A percentile compares a stretch with the other conserved stretches of the same genome.
Evolutionary conservation across 1,139 yeast genomes (phyloP).

Genomic region (Geotrichum citri-aurantii): DNA sequence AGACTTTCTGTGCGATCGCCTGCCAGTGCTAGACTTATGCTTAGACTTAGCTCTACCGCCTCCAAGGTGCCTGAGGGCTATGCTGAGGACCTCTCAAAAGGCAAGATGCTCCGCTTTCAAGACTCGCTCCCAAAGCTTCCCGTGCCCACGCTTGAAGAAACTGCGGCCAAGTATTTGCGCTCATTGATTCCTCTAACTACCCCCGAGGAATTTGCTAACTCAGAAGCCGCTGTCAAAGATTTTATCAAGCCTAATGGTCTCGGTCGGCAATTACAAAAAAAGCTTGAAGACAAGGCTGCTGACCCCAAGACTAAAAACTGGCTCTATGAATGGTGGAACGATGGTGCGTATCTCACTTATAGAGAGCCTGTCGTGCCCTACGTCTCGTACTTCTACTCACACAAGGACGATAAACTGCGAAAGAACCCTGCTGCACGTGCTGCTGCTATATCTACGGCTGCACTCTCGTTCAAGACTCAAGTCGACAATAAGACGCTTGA

Average conservation of each 20-base stretch:
- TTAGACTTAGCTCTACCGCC: slow-evolving; percentile 33
- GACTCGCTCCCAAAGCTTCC: slow-evolving; percentile 76
- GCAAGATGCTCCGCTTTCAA: slow-evolving; percentile 70
- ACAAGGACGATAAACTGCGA: slow-evolving; percentile 54
- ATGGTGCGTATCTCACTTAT: slow-evolving; percentile 84
- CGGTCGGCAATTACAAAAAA: slow-evolving; percentile 63
- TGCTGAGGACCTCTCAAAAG: slow-evolving; percentile 44
- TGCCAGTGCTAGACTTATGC: slow-evolving; percentile 7
- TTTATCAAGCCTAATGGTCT: slow-evolving; percentile 57
- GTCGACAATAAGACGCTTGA: slow-evolving; percentile 40
- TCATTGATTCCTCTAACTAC: slow-evolving; percentile 65
- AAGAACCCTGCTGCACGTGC: slow-evolving; percentile 74
- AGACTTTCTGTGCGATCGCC: slow-evolving; percentile 12
- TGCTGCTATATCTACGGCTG: slow-evolving; percentile 47
- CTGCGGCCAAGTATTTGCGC: slow-evolving; percentile 63
- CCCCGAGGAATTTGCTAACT: slow-evolving; percentile 50
- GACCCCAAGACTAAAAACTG: slow-evolving; percentile 65
- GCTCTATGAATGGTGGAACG: slow-evolving; percentile 93
- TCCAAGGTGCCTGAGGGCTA: slow-evolving; percentile 29
- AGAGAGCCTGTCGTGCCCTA: slow-evolving; percentile 92
- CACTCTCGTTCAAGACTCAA: slow-evolving; percentile 37
- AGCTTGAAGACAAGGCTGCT: slow-evolving; percentile 54
- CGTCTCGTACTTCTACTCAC: slow-evolving; percentile 85
- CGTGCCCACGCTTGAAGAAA: slow-evolving; percentile 73
- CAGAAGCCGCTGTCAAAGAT: slow-evolving; percentile 57